Conservation (phyloP, 768 basidiomycete genomes). For the Podaxis sp. region DNA sequence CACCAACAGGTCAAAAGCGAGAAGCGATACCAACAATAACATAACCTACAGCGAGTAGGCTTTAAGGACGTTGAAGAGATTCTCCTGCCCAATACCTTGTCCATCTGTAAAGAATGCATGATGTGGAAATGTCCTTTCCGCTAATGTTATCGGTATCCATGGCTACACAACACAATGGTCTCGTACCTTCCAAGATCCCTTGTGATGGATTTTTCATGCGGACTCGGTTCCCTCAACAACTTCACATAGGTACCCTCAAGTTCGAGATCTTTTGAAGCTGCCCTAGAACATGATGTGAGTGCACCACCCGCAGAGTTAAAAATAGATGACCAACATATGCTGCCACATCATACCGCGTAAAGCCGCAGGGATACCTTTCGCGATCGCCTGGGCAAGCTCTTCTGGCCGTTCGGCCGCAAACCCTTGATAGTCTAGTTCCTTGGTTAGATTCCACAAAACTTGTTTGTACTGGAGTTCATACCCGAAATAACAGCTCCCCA, state of each 20-base stretch:
- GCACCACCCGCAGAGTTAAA: constrained; percentile 13
- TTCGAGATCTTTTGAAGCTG: constrained; percentile 88
- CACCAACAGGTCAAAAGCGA: not conserved
- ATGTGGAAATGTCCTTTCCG: constrained; percentile 86
- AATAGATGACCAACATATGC: constrained; percentile 61
- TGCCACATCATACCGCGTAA: constrained; percentile 97
- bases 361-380: constrained; percentile 85
- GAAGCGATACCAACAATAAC: constrained; percentile 2
- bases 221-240: constrained; percentile 78
- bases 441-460: constrained; percentile 2
- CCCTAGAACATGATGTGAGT: constrained; percentile 45
- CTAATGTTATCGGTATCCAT: constrained; percentile 10
- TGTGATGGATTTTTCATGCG: constrained; percentile 92
- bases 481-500: constrained; percentile 95
- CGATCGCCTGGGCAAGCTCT: constrained; percentile 85
- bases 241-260: constrained; percentile 82
- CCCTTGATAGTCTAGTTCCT: constrained; percentile 71
- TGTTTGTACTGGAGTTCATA: constrained; percentile 24
- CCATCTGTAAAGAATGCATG: constrained; percentile 95
- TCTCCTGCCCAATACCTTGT: constrained; percentile 95
- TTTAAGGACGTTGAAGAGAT: constrained; percentile 95
- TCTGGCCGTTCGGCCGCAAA: constrained; percentile 82
- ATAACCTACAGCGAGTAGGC: constrained; percentile 85
- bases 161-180: constrained; percentile 9
- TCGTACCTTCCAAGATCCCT: constrained; percentile 84